Percentiles rank a stretch among this genome's conserved stretches.
Conservation (phyloP, 495 filamentous ascomycete species). For the Aspergillus heteromorphus region DNA sequence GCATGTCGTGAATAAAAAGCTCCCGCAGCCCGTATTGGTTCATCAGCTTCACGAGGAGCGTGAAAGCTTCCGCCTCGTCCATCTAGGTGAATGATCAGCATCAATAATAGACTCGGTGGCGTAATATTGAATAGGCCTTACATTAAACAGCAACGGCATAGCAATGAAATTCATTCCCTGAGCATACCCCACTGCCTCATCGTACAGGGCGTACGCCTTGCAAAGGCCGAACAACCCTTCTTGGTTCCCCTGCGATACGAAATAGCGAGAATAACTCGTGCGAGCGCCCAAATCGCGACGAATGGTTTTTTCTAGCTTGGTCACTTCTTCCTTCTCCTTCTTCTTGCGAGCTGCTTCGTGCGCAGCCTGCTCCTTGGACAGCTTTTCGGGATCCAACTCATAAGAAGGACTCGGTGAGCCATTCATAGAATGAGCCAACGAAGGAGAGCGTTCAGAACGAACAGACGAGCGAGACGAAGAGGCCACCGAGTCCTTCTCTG, state of each 20-base stretch:
- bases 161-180: slow-evolving; percentile 99
- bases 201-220: slow-evolving; percentile 95
- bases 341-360: slow-evolving; percentile 62
- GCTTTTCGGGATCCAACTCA: slow-evolving; percentile 59
- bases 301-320: slow-evolving; percentile 84
- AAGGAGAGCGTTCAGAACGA: slow-evolving; percentile 71
- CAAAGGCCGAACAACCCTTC: slow-evolving; percentile 92
- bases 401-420: slow-evolving; percentile 54
- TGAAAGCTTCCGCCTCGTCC: slow-evolving; percentile 96
- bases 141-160: slow-evolving; percentile 96
- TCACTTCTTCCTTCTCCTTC: slow-evolving; percentile 70
- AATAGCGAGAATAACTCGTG: slow-evolving; percentile 94
- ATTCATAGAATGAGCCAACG: slow-evolving; percentile 55
- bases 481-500: slow-evolving; percentile 55
- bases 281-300: slow-evolving; percentile 82
- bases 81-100: slow-evolving; percentile 51
- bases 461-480: slow-evolving; percentile 74
- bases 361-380: slow-evolving; percentile 60
- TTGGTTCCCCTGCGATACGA: slow-evolving; percentile 80
- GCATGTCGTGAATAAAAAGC: slow-evolving; percentile 95
- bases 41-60: slow-evolving; percentile 89
- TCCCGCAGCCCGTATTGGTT: slow-evolving; percentile 91
- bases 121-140: slow-evolving; percentile 34
- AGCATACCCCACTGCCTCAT: slow-evolving; percentile 91
- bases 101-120: background rate